Evolutionary conservation across 768 basidiomycete species (phyloP).

Genomic region (Trametes punicea): DNA sequence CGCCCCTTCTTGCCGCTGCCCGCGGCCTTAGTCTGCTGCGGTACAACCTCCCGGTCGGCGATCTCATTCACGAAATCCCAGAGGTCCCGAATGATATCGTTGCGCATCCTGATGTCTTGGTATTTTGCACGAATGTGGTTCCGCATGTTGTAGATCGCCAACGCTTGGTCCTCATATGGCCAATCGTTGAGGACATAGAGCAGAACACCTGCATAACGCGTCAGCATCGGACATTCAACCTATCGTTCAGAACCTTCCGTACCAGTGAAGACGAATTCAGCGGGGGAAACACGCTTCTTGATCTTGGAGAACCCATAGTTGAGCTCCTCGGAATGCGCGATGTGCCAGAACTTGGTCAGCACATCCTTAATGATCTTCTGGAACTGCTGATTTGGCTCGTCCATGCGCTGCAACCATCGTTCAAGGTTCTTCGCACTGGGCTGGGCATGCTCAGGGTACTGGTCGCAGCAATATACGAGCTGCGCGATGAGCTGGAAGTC

Average conservation of each 20-base stretch:
- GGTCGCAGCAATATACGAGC: constrained; percentile 64
- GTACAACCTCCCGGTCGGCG: constrained; percentile 20
- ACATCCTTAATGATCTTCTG: constrained; percentile 50
- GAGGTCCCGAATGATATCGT: constrained; percentile 47
- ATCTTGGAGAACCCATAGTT: constrained; percentile 52
- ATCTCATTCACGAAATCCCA: constrained; percentile 52
- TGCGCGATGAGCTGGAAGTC: constrained; percentile 75
- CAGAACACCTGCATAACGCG: constrained; percentile 52
- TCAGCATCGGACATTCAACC: background rate
- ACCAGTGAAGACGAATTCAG: constrained; percentile 84
- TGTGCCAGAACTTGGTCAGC: constrained; percentile 50
- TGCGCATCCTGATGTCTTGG: constrained; percentile 65
- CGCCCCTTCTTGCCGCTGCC: constrained; percentile 18
- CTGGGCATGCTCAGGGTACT: constrained; percentile 41
- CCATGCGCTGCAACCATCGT: constrained; percentile 36
- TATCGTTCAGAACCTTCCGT: background rate
- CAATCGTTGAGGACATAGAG: constrained; percentile 51
- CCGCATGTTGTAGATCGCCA: constrained; percentile 57
- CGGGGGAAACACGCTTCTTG: constrained; percentile 62
- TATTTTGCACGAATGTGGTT: constrained; percentile 50
- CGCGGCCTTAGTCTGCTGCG: constrained; percentile 6
- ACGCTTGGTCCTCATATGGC: constrained; percentile 45
- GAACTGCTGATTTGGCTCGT: constrained; percentile 45
- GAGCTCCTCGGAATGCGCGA: constrained; percentile 41
- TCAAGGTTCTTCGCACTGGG: constrained; percentile 58